Base-by-base conservation (phyloP, 345 rosid genomes). In the Dipteronia sinensis region DNA sequence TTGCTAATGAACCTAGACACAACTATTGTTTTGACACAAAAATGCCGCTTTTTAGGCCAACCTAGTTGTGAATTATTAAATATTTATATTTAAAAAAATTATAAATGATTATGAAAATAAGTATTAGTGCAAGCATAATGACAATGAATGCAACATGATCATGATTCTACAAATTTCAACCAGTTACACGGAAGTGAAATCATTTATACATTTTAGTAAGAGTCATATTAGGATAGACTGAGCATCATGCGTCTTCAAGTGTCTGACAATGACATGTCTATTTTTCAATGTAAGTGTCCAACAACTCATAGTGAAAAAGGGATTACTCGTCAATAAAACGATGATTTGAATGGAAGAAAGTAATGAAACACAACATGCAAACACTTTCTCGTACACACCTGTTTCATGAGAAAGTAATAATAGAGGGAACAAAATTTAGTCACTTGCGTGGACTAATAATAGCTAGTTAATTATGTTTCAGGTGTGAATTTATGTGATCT, bases 401-500 rank as follows among this genome's bases (percentile, higher is more conserved):
- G 16, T 23, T 62, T 22, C 38, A 29, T 29, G 34, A 29, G 34
- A 29, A 29, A n/a, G n/a, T n/a, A 1, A 4, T 29, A 29, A 29
- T 29, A 29, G 34, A n/a, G n/a, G n/a, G n/a, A n/a, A n/a, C n/a
- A n/a, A n/a, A n/a, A n/a, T n/a, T n/a, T n/a, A n/a, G n/a, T n/a
- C n/a, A n/a, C n/a, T n/a, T n/a, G n/a, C n/a, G n/a, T n/a, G n/a
- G n/a, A n/a, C n/a, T n/a, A n/a, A n/a, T n/a, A n/a, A n/a, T 29
- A 29, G 34, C 34, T 29, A 2, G 27, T 69, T 56, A 38, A 34
- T 72, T 49, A 2, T 72, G 88, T 82, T 82, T 90, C 71, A 94
- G 89, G 86, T 98, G 94, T 66, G 98, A 96, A 80, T 96, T 96
- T 79, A 96, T 94, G 78, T 96, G 98, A 85, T 96, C 98, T 69